Evolutionary conservation across 805 yeast species (phyloP), one percentile per base, ranked within the genome.

Genomic region (Lipomyces oligophaga): DNA sequence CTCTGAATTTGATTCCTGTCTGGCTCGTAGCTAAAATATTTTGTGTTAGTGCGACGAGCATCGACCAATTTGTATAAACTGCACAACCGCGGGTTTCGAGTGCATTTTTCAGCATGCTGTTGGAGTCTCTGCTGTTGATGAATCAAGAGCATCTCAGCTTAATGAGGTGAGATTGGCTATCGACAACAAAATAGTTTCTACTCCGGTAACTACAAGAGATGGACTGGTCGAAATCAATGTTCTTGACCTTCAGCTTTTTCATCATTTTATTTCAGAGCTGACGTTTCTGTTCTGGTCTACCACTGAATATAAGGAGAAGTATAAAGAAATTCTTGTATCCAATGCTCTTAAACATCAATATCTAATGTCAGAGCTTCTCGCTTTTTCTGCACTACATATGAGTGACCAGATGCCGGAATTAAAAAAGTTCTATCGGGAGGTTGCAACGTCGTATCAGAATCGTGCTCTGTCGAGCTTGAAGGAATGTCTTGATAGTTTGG

Each of bases 11-110:
- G 4, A 10, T 3, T 32, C 6, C 3, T 32, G 11, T 11, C 16
- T 32, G 35, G 16, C n/a, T n/a, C n/a, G n/a, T n/a, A n/a, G 35
- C 35, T 32, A 32, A 32, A 19, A 5, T 32, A n/a, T n/a, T n/a
- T n/a, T n/a, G n/a, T 15, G 2, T 32, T 15, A 32, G 35, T 32
- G 35, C 7, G 35, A 32, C 16, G 35, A 32, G 35, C 35, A 5
- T 19, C 35, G 15, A 19, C 35, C 35, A 8, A 19, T 19, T 13
- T 32, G 35, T 21, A 32, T 3, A 11, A 32, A 32, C 35, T 32
- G 35, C 35, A 21, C 19, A 16, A 32, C 35, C 35, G 35, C 35
- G 10, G 19, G 35, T 21, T 32, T 32, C 19, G 19, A 19, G 16
- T 32, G 35, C 35, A 16, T 21, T 21, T 32, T 32, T 21, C 13